These are phyloP conservation scores for Wickerhamiella vanderwaltii DNA, from an alignment of 805 yeast species.

Conservation along the genomic window DNA sequence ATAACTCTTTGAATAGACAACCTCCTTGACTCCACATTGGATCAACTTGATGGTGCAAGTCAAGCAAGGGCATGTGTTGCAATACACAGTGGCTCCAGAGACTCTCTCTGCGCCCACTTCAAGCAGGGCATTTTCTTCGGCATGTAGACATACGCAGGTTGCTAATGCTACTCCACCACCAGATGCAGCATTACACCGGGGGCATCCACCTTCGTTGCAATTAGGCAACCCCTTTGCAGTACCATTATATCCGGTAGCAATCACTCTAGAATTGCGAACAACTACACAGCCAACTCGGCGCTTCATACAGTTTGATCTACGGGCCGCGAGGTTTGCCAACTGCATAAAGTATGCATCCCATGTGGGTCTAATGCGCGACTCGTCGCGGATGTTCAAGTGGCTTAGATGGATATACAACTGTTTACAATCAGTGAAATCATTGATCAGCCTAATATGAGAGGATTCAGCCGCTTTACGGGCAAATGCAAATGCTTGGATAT, in stretches of 20 bases:
- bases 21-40: constrained; percentile 82
- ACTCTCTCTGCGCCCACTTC: constrained; percentile 90
- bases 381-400: constrained; percentile 37
- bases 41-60: constrained; percentile 93
- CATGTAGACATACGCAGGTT: constrained; percentile 89
- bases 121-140: constrained; percentile 89
- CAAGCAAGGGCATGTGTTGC: constrained; percentile 93
- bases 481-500: constrained; percentile 23
- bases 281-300: constrained; percentile 94
- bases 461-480: constrained; percentile 26
- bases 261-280: constrained; percentile 70
- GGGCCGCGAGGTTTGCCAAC: constrained; percentile 83
- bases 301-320: constrained; percentile 92
- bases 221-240: constrained; percentile 81
- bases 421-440: constrained; percentile 32
- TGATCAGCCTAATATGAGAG: constrained; percentile 47
- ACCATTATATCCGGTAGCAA: constrained; percentile 96
- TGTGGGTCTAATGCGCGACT: constrained; percentile 63
- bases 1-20: constrained; percentile 83
- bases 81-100: constrained; percentile 56
- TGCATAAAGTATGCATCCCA: constrained; percentile 98
- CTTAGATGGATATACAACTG: constrained; percentile 32
- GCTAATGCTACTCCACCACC: constrained; percentile 59
- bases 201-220: constrained; percentile 94
- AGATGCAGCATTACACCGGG: constrained; percentile 55